Evolutionary conservation across 2,329 filamentous ascomycete species (phyloP).

Genomic region (Cytospora leucostoma): DNA sequence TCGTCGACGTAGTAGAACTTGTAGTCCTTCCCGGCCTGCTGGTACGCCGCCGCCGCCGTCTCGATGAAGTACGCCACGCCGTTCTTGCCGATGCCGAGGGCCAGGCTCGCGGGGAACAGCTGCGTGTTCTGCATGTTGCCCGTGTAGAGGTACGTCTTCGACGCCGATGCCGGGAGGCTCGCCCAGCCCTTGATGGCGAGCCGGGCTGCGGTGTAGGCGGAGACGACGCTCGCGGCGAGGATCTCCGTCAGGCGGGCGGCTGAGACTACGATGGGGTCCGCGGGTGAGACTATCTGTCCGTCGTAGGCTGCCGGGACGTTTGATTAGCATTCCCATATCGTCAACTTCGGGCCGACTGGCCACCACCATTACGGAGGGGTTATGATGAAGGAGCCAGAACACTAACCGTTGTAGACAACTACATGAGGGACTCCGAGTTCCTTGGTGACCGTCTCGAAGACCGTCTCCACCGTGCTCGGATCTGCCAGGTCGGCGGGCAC

Average conservation of each 20-base stretch:
- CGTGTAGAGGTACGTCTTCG: slow-evolving; percentile 19
- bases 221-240: slow-evolving; percentile 7
- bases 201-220: slow-evolving; percentile 15
- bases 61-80: slow-evolving; percentile 18
- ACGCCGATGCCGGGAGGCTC: slow-evolving; percentile 3
- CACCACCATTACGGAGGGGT: too few species aligned
- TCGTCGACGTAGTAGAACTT: slow-evolving; percentile 21
- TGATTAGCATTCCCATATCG: neutral
- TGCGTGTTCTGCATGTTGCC: slow-evolving; percentile 22
- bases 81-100: slow-evolving; percentile 17
- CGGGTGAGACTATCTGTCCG: neutral
- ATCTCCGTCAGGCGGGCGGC: slow-evolving; percentile 6
- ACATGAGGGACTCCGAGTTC: slow-evolving; percentile 43
- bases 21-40: slow-evolving; percentile 4
- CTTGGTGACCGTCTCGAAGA: slow-evolving; percentile 43
- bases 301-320: slow-evolving; percentile 5
- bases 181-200: slow-evolving; percentile 18
- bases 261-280: slow-evolving; percentile 5
- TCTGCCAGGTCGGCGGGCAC: slow-evolving; percentile 41
- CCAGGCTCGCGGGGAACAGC: neutral
- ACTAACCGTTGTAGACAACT: slow-evolving; percentile 44
- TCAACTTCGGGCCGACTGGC: too few species aligned
- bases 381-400: neutral
- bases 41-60: slow-evolving; percentile 19
- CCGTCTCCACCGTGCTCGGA: slow-evolving; percentile 36